phyloP scores from a whole-genome alignment of 2,329 filamentous ascomycete species.

The Aspergillus sergii region DNA sequence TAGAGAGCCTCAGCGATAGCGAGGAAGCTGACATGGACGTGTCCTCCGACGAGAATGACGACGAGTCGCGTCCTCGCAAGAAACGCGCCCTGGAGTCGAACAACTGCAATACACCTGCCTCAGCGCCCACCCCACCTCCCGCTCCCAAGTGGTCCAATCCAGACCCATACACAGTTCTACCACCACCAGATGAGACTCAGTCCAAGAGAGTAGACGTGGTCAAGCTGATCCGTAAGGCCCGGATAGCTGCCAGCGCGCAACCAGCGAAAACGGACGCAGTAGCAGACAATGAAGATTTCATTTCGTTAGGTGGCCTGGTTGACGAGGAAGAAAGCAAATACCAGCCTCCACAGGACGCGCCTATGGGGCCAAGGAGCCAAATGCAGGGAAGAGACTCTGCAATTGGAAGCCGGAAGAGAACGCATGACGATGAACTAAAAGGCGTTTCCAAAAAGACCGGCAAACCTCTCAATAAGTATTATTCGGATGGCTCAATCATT shows the following conservation, averaged over 20 bases:
- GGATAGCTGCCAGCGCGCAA: slow-evolving; percentile 59
- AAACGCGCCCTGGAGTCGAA: slow-evolving; percentile 36
- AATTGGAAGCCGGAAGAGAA: slow-evolving; percentile 74
- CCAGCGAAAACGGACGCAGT: slow-evolving; percentile 58
- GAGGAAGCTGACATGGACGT: slow-evolving; percentile 51
- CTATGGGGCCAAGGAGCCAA: slow-evolving; percentile 37
- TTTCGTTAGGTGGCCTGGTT: slow-evolving; percentile 75
- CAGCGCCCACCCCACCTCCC: slow-evolving; percentile 29
- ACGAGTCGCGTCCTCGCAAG: slow-evolving; percentile 40
- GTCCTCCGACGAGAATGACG: slow-evolving; percentile 40
- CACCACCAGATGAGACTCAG: slow-evolving; percentile 72
- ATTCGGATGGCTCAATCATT: slow-evolving; percentile 54
- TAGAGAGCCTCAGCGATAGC: slow-evolving; percentile 47
- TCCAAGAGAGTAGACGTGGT: slow-evolving; percentile 85
- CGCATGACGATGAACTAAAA: slow-evolving; percentile 68
- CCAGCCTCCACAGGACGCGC: slow-evolving; percentile 39
- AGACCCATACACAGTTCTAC: slow-evolving; percentile 86
- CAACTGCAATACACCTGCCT: slow-evolving; percentile 9
- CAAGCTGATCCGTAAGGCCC: slow-evolving; percentile 87
- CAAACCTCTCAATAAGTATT: slow-evolving; percentile 56
- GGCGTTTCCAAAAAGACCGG: slow-evolving; percentile 56
- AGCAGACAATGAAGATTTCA: slow-evolving; percentile 74
- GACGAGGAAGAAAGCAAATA: slow-evolving; percentile 48
- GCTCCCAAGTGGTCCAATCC: slow-evolving; percentile 91
- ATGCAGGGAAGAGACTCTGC: slow-evolving; percentile 43